These are phyloP conservation scores for Dacryopinax spathularia DNA, from an alignment of 768 basidiomycete species.

Conservation along the genomic window DNA sequence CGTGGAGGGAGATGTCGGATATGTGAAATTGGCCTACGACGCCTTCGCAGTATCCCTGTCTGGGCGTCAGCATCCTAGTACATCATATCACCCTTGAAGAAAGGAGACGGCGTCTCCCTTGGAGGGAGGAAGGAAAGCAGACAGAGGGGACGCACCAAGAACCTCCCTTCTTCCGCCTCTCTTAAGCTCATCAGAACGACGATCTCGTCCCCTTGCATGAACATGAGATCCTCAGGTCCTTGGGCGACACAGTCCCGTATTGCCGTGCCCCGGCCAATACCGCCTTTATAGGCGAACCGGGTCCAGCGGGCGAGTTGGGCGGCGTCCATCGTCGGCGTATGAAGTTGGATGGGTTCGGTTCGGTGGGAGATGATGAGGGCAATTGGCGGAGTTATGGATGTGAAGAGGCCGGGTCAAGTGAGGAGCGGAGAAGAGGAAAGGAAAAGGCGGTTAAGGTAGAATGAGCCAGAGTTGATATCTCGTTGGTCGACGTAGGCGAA, in stretches of 20 bases:
- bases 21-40: constrained; percentile 65
- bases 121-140: too few relatives aligned
- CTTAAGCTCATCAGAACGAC: constrained; percentile 64
- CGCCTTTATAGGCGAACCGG: constrained; percentile 70
- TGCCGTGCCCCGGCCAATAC: constrained; percentile 69
- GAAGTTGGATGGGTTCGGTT: neutral
- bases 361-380: too few relatives aligned
- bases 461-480: too few relatives aligned
- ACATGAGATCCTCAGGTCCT: constrained; percentile 67
- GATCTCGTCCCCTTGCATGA: constrained; percentile 71
- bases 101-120: too few relatives aligned
- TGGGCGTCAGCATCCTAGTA: neutral
- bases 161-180: constrained; percentile 41
- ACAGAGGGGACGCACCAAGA: constrained; percentile 38
- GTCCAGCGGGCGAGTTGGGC: constrained; percentile 66
- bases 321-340: constrained; percentile 40
- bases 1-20: constrained; percentile 49
- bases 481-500: too few relatives aligned
- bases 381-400: too few relatives aligned
- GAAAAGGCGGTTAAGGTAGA: too few relatives aligned
- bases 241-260: constrained; percentile 61
- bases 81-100: neutral
- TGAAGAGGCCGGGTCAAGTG: too few relatives aligned
- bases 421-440: too few relatives aligned
- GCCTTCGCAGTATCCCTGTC: constrained; percentile 73